Evolutionary conservation across 2,329 filamentous ascomycete genomes (phyloP), one percentile per base, ranked within the genome.

Genomic region (Stagonosporopsis rhizophila): DNA sequence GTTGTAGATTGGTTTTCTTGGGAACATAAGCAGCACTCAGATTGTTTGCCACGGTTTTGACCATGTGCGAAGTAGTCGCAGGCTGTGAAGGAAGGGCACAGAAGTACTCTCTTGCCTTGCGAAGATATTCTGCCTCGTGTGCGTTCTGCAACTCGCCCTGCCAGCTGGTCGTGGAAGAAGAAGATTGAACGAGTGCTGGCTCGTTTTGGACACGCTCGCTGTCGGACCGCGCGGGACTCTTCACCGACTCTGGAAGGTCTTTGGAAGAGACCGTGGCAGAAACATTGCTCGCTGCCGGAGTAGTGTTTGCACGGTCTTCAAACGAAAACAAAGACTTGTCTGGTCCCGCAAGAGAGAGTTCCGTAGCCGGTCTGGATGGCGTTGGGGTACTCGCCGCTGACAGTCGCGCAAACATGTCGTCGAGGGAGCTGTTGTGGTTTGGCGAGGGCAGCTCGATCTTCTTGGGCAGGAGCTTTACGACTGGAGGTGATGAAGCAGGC

Each of bases 361-460:
- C 19, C 19, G 51, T 19, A 12, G 27, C 17, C 11, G 34, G 11
- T 19, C 25, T n/a, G 20, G 50, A 52, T 2, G 23, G 14, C 19
- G 41, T 30, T 4, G 38, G 8, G 6, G 48, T 12, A 6, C 15
- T 38, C 27, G 34, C 47, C 12, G 52, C 41, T 22, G 51, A 62
- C 22, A 71, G 51, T 7, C 61, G 64, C 14, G 64, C 62, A 44
- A 63, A 70, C 44, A 68, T 59, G 19, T 52, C 50, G 1, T 68
- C 69, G 15, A 69, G 37, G 7, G 51, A 54, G 15, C 48, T 38
- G 22, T 58, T 61, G 20, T 42, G n/a, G 19, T 7, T 30, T 14
- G n/a, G 46, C 3, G 25, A 19, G 22, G 32, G 44, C 7, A 41
- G 19, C 9, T 61, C 47, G 12, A 47, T 51, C 45, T 60, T 54